These are phyloP conservation scores for Rosa chinensis DNA, from an alignment of 306 rosid species.

Conservation along the genomic window DNA sequence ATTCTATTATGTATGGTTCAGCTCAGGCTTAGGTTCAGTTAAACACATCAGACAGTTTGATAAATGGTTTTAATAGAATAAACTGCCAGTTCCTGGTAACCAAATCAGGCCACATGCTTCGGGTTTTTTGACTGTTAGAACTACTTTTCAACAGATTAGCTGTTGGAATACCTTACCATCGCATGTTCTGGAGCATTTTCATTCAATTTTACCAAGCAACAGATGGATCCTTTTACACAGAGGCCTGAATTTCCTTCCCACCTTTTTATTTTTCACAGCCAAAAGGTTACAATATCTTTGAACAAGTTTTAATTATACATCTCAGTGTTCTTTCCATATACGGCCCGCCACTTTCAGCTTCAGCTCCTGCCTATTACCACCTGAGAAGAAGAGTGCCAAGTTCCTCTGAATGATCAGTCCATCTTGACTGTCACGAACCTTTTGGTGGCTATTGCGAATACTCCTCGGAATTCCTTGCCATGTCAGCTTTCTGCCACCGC, in stretches of 20 bases:
- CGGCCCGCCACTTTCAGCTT: conserved; percentile 52
- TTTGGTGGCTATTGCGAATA: conserved; percentile 50
- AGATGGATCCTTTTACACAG: conserved; percentile 20
- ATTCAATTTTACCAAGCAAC: conserved; percentile 15
- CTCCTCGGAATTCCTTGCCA: conserved; percentile 65
- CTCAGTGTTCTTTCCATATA: conserved; percentile 49
- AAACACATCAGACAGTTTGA: no score
- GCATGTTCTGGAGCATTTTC: neutral
- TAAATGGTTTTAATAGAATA: no score
- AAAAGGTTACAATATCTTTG: conserved; percentile 9
- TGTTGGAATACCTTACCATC: neutral
- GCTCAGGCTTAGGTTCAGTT: no score
- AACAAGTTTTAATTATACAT: neutral
- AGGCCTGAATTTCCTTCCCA: conserved; percentile 7
- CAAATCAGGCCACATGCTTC: neutral
- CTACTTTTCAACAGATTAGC: neutral
- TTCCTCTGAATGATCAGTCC: conserved; percentile 53
- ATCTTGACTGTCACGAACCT: conserved; percentile 53
- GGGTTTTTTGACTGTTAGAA: neutral
- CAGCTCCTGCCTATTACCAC: conserved; percentile 44
- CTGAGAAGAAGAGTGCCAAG: conserved; percentile 51
- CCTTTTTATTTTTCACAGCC: conserved; percentile 4
- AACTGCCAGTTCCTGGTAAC: no score
- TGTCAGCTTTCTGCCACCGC: conserved; percentile 45
- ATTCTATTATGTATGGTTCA: no score